Base-by-base conservation (phyloP, 768 basidiomycete species). In the Suillus sp. region DNA sequence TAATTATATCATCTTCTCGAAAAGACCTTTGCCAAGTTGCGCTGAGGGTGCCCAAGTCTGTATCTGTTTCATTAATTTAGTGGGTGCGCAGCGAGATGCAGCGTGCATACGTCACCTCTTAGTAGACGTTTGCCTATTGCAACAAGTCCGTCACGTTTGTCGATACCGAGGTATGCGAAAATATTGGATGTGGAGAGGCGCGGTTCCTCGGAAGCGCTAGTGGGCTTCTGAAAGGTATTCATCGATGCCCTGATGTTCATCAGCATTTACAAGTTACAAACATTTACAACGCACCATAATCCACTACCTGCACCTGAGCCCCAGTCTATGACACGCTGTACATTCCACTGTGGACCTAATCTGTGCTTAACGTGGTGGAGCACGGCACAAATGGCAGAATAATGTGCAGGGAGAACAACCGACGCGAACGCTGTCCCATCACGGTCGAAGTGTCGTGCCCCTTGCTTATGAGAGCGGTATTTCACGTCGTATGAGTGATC, bases 341-440 rank as follows among this genome's bases (percentile, higher is more conserved):
- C 78, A 37, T 76, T 75, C 86, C 83, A 91, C n/a, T 80, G 79
- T 8, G 80, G 73, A n/a, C 84, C 88, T 42, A 94, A 68, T 61
- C 93, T 80, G 55, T 78, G 81, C 64, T 84, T 88, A 42, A 87
- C 67, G 66, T 93, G 88, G 54, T 84, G 78, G 20, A 96, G 76
- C 6, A 95, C 92, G n/a, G 89, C 79, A 56, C 78, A 81, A 58
- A 95, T 90, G 2, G 88, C 92, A 53, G 92, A 85, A 72, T 91
- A 96, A 77, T 95, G 91, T 3, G 89, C 86, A 1, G 94, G 94
- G 66, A 96, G 83, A n/a, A 88, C 90, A 56, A 95, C 82, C 14
- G 91, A 87, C 16, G 90, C 89, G 72, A 95, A 96, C 5, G 94
- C 94, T 30, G 90, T 87, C 27, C 89, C 92, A 66, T 95, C 91